Evolutionary conservation across 1,139 yeast species (phyloP), one percentile per base, ranked within the genome.

Genomic region (Wickerhamiella pararugosa): DNA sequence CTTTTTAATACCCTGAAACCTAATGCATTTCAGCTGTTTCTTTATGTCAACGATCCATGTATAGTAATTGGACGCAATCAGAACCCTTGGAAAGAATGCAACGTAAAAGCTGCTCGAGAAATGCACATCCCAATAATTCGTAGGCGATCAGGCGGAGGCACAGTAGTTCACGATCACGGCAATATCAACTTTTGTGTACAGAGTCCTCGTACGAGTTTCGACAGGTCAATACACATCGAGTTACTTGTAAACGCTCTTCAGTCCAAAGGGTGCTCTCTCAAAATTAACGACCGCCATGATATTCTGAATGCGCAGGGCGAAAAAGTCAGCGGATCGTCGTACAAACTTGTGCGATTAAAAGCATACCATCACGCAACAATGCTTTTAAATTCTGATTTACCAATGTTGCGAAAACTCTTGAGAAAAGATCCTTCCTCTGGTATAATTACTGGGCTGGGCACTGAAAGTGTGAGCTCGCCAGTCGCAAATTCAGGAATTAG

Each of bases 331-430:
- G 97, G 97, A 0, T 80, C 94, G 8, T 96, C 97, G 0, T 87
- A 74, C 60, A 90, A 87, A 56, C 68, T 92, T 15, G 76, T 93
- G 7, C 72, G 73, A 41, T 92, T 94, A 0, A 76, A 75, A 51
- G 79, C 94, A 3, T 80, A 87, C 51, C 98, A 92, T 57, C 99
- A 92, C 61, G 98, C 97, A 0, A 92, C 99, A 0, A 84, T 92
- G 96, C 66, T 92, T 8, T 64, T 92, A 15, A 64, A 72, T 43
- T 77, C 93, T 45, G 66, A 76, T 39, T 62, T 92, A 29, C 69
- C 67, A 26, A 62, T 69, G 1, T 64, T 90, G 47, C 66, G 76
- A 1, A 65, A 73, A 27, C 57, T 84, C 8, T 63, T 90, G 45
- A 70, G 70, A 43, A 60, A 80, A 11, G 67, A 67, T 34, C 61